Percentiles rank a stretch among this genome's conserved stretches.
Conservation (phyloP, 179 eudicot species). For the Nepenthes alata region DNA sequence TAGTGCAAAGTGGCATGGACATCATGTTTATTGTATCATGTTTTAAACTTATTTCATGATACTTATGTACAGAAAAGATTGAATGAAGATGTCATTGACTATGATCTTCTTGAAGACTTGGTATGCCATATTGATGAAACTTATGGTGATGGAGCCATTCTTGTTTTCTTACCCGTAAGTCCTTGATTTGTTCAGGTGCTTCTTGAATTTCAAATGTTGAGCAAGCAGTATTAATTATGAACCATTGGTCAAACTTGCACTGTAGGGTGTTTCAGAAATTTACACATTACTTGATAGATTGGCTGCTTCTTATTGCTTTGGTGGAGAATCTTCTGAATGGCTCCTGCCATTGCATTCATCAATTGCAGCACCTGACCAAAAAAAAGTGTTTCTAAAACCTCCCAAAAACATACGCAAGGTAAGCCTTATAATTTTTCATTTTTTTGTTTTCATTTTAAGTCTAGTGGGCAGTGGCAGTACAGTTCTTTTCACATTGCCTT, state of each 20-base stretch:
- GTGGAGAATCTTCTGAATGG: constrained; percentile 82
- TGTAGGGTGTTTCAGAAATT: constrained; percentile 86
- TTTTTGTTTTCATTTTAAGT: background rate
- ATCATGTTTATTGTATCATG: constrained; percentile 4
- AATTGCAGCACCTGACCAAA: constrained; percentile 74
- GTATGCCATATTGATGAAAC: constrained; percentile 79
- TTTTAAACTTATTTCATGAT: constrained; percentile 6
- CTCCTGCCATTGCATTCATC: constrained; percentile 90
- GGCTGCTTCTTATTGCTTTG: constrained; percentile 67
- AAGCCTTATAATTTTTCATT: constrained; percentile 8
- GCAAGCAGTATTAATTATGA: background rate
- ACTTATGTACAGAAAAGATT: constrained; percentile 45
- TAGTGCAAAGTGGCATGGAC: constrained; percentile 1
- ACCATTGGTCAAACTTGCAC: constrained; percentile 5
- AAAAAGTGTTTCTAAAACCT: constrained; percentile 68
- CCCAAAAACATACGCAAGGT: constrained; percentile 78
- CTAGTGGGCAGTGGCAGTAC: no score
- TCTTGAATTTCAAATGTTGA: background rate
- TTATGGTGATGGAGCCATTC: constrained; percentile 72
- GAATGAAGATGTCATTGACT: constrained; percentile 91
- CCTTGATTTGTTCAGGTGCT: background rate
- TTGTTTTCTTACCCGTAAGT: constrained; percentile 87
- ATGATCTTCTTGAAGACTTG: constrained; percentile 93
- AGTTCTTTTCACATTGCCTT: background rate
- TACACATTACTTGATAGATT: constrained; percentile 59